Conservation (phyloP, 2,329 filamentous ascomycete species). For the Myrmaecium sp. region DNA sequence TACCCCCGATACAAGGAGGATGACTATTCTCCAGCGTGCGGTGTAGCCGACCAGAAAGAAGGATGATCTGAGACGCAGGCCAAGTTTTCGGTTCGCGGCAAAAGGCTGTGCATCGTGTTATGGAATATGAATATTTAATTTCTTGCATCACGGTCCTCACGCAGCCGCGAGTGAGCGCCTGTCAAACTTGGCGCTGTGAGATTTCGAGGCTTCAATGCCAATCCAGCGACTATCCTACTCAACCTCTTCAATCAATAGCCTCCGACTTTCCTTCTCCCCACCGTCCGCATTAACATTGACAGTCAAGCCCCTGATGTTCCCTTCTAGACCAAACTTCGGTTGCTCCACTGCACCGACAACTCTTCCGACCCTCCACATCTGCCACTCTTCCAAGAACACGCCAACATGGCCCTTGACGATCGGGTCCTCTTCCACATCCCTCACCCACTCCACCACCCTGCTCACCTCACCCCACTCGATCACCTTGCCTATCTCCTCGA, state of each 20-base stretch:
- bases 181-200: too few relatives aligned
- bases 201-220: too few relatives aligned
- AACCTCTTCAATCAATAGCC: conserved; percentile 37
- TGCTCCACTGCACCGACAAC: conserved; percentile 25
- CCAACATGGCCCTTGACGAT: conserved; percentile 50
- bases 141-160: too few relatives aligned
- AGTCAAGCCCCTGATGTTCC: conserved; percentile 28
- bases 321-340: conserved; percentile 15
- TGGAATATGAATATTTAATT: too few relatives aligned
- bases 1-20: too few relatives aligned
- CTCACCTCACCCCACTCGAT: conserved; percentile 46
- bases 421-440: conserved; percentile 48
- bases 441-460: conserved; percentile 46
- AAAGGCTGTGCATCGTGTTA: too few relatives aligned
- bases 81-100: too few relatives aligned
- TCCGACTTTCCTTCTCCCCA: conserved; percentile 12
- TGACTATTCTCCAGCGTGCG: too few relatives aligned
- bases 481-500: conserved; percentile 12
- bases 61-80: too few relatives aligned
- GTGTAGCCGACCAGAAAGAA: too few relatives aligned
- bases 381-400: conserved; percentile 50
- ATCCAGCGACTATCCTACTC: conserved; percentile 33
- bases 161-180: too few relatives aligned
- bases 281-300: conserved; percentile 16
- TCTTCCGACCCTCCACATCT: conserved; percentile 41